Conservation (phyloP, 208 protist species). For the Herpetomonas muscarum region DNA sequence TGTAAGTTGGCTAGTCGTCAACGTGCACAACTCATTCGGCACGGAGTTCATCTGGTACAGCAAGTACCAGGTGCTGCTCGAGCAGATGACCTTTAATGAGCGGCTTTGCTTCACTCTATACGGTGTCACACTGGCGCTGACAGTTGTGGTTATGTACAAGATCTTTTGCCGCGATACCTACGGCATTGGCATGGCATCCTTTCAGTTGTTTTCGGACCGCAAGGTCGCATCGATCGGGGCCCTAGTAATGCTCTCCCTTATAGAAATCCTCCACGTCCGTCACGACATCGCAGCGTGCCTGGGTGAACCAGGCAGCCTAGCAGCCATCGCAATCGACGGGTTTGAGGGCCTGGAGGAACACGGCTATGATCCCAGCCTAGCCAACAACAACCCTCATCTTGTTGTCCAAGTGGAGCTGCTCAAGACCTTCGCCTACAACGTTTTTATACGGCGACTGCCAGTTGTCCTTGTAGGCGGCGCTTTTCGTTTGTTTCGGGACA, state of each 20-base stretch:
- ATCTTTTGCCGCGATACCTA: slow-evolving; percentile 52
- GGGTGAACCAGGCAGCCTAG: slow-evolving; percentile 18
- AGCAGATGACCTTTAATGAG: slow-evolving; percentile 82
- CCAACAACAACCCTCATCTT: slow-evolving; percentile 63
- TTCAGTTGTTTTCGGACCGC: slow-evolving; percentile 50
- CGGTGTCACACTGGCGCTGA: slow-evolving; percentile 49
- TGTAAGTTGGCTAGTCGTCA: slow-evolving; percentile 63
- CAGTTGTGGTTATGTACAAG: slow-evolving; percentile 39
- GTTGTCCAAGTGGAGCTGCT: slow-evolving; percentile 76
- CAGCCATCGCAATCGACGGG: slow-evolving; percentile 27
- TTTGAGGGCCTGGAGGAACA: slow-evolving; percentile 44
- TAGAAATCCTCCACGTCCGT: slow-evolving; percentile 28
- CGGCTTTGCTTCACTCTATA: slow-evolving; percentile 83
- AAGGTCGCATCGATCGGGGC: slow-evolving; percentile 20
- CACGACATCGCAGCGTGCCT: slow-evolving; percentile 24
- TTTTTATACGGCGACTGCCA: slow-evolving; percentile 34
- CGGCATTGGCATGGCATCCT: slow-evolving; percentile 28
- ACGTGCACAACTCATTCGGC: slow-evolving; percentile 76
- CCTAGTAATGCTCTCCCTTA: slow-evolving; percentile 33
- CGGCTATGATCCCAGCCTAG: slow-evolving; percentile 34
- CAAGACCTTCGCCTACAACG: slow-evolving; percentile 29
- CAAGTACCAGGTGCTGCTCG: slow-evolving; percentile 62
- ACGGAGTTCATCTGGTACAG: slow-evolving; percentile 71
- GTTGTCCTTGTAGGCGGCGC: slow-evolving; percentile 31
- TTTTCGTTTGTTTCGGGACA: slow-evolving; percentile 64